phyloP scores from a whole-genome alignment of 441 rosid genomes.

The Geranium incanum region DNA sequence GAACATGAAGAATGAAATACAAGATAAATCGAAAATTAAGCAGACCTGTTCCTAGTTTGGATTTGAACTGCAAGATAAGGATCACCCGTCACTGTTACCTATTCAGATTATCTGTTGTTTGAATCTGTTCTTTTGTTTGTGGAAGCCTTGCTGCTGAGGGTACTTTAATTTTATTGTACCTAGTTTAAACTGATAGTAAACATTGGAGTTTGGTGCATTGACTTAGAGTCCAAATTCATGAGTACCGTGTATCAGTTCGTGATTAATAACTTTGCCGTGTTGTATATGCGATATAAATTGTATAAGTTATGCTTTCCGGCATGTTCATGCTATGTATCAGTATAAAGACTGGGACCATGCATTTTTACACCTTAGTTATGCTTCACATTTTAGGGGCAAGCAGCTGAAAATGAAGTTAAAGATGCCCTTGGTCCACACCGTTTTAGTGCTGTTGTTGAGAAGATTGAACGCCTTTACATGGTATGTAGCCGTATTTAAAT shows the following conservation, averaged over 20 bases:
- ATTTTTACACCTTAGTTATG: constrained; percentile 13
- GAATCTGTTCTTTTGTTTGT: neutral
- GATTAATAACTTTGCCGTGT: neutral
- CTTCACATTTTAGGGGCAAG: constrained; percentile 42
- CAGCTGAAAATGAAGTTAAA: constrained; percentile 41
- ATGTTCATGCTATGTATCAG: neutral
- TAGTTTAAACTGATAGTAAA: neutral
- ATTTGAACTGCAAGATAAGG: no score
- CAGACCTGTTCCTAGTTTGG: neutral
- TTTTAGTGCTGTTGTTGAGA: constrained; percentile 93
- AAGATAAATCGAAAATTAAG: no score
- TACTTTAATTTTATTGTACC: neutral
- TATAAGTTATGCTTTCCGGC: neutral
- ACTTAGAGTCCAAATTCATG: neutral
- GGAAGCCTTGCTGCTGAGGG: neutral
- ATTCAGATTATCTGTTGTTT: no score
- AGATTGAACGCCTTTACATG: constrained; percentile 96
- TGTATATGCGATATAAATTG: neutral
- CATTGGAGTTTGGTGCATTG: neutral
- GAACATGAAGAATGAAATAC: no score
- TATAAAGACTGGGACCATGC: neutral
- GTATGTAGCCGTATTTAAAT: constrained; percentile 27
- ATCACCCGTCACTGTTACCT: no score
- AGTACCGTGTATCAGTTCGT: neutral
- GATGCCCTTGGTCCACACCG: constrained; percentile 66